These are phyloP conservation scores for Blastomyces gilchristii DNA, from an alignment of 2,329 filamentous ascomycete species.

Conservation along the genomic window DNA sequence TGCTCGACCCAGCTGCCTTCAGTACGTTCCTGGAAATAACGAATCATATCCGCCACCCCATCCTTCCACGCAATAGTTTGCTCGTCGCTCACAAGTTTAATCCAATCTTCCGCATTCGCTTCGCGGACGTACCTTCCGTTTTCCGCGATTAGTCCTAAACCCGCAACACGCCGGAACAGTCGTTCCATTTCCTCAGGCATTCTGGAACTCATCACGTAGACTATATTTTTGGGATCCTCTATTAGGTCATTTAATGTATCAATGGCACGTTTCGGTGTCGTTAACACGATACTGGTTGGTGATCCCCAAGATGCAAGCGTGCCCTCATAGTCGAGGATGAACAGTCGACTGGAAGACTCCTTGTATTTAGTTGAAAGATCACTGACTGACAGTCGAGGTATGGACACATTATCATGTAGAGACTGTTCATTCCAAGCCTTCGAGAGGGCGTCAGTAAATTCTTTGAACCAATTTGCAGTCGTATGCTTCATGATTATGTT, in stretches of 20 bases:
- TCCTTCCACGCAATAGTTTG: constrained; percentile 70
- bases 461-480: constrained; percentile 74
- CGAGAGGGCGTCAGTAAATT: constrained; percentile 60
- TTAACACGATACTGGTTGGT: constrained; percentile 71
- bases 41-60: constrained; percentile 69
- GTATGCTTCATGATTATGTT: constrained; percentile 69
- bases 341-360: constrained; percentile 57
- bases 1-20: constrained; percentile 83
- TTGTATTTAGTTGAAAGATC: constrained; percentile 57
- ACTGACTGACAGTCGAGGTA: constrained; percentile 69
- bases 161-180: constrained; percentile 72
- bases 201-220: constrained; percentile 89
- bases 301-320: constrained; percentile 82
- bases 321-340: constrained; percentile 89
- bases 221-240: constrained; percentile 66
- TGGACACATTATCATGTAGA: constrained; percentile 70
- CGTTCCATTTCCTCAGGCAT: constrained; percentile 80
- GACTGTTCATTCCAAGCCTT: constrained; percentile 76
- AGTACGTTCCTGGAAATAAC: constrained; percentile 82
- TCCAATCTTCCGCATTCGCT: constrained; percentile 60
- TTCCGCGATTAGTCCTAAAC: constrained; percentile 82
- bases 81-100: constrained; percentile 61
- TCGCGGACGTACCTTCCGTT: constrained; percentile 86
- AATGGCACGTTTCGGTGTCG: constrained; percentile 75
- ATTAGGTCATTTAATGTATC: constrained; percentile 74